Evolutionary conservation across 257 asterid species (phyloP), one percentile per base, ranked within the genome.

Genomic region (Penstemon davidsonii): DNA sequence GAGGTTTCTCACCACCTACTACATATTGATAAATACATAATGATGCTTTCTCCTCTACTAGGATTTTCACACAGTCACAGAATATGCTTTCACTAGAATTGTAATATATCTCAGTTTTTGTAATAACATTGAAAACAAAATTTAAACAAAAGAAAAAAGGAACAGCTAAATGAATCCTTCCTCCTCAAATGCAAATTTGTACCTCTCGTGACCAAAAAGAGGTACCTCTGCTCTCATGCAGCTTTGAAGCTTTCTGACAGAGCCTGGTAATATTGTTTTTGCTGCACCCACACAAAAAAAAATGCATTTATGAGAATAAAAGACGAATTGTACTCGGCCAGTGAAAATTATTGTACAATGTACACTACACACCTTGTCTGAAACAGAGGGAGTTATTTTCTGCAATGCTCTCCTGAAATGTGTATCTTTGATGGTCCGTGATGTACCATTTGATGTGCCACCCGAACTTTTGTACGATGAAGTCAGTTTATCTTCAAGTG

Each of bases 301-400:
- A 9, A 9, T 49, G 54, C 18, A 49, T 6, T 46, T 3, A 49
- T 12, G 54, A 49, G 0, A 15, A 49, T 4, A 49, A 10, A 49
- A 49, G 54, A 12, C 33, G 33, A 25, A 25, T 25, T 25, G 33
- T 25, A 25, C 33, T 25, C 33, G 33, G 33, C 33, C 0, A 25
- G 0, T 25, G 33, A 2, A 25, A 37, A 41, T 5, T 15, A 15
- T 15, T 15, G 0, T 15, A 15, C 18, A 7, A 5, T 52, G 15
- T 15, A 36, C 43, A 33, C 8, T 33, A 36, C 49, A 61, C 64
- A 87, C 92, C 82, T 78, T 63, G 9, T 83, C 79, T 6, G 92
- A 80, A 58, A 89, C 96, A 0, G 96, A 92, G 10, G 93, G 90
- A 18, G 84, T 73, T 50, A 79, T 70, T 72, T 81, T 84, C 72